A percentile compares a stretch with the other conserved stretches of the same genome.
These are phyloP conservation scores for Aspergillus homomorphus DNA, from an alignment of 495 filamentous ascomycete species.

Conservation along the genomic window DNA sequence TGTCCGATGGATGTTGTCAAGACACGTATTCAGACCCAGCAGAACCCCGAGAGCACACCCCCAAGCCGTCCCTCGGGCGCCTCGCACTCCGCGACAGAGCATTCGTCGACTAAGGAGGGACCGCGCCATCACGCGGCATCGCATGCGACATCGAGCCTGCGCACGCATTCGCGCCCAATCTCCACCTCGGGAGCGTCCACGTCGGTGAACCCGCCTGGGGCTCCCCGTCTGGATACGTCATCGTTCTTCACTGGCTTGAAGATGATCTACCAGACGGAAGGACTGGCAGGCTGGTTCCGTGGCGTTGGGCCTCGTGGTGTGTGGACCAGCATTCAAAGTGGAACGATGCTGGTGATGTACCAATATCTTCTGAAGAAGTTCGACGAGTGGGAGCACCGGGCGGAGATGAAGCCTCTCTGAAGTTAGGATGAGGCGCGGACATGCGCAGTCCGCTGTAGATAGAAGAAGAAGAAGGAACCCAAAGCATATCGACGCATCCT, in stretches of 20 bases:
- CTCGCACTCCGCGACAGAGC: constrained; percentile 26
- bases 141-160: constrained; percentile 27
- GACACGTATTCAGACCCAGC: constrained; percentile 93
- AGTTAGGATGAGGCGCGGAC: background rate
- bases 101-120: constrained; percentile 34
- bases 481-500: constrained; percentile 12
- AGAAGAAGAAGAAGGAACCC: background rate
- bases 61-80: constrained; percentile 13
- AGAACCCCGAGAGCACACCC: constrained; percentile 49
- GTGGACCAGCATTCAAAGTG: constrained; percentile 97
- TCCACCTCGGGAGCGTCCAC: constrained; percentile 84
- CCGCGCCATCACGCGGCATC: constrained; percentile 31
- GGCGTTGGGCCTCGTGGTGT: constrained; percentile 89
- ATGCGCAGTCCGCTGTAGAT: constrained; percentile 13
- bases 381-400: constrained; percentile 45
- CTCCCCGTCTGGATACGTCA: constrained; percentile 77
- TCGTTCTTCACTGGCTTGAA: constrained; percentile 81
- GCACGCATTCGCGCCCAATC: constrained; percentile 57
- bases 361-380: constrained; percentile 80
- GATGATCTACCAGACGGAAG: constrained; percentile 86
- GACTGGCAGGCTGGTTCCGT: constrained; percentile 85
- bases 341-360: constrained; percentile 96
- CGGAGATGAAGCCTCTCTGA: constrained; percentile 28
- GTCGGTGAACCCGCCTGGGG: constrained; percentile 67
- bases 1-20: constrained; percentile 97